A percentile compares a stretch with the other conserved stretches of the same genome.
Evolutionary conservation across 164 flowering plant species (phyloP).

Genomic region (Berberis vulgaris): DNA sequence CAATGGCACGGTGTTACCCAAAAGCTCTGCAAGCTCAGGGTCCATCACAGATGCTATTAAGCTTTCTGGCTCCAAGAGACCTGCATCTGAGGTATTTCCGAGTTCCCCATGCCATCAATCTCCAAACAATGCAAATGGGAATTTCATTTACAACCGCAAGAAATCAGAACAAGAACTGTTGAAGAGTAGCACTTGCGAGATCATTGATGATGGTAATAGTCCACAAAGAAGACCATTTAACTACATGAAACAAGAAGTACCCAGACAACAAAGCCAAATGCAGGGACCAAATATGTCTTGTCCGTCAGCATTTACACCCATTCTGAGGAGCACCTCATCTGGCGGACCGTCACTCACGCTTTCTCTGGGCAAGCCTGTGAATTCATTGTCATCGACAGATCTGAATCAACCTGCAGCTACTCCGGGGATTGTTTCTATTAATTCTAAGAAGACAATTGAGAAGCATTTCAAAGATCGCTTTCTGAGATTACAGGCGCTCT

Average conservation of each 20-base stretch:
- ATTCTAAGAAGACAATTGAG: constrained; percentile 15
- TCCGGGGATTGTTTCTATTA: constrained; percentile 9
- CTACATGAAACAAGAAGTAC: neutral
- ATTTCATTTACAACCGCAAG: constrained; percentile 72
- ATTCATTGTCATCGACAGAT: constrained; percentile 18
- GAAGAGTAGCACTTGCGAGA: constrained; percentile 22
- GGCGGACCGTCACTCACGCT: constrained; percentile 27
- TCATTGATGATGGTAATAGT: constrained; percentile 14
- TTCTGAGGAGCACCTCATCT: constrained; percentile 21
- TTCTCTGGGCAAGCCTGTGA: constrained; percentile 22
- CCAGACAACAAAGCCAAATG: constrained; percentile 18
- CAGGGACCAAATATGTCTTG: constrained; percentile 21
- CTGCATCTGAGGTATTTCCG: constrained; percentile 23
- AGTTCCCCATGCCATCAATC: constrained; percentile 16
- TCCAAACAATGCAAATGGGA: constrained; percentile 26
- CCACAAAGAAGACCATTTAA: constrained; percentile 3
- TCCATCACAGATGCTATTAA: constrained; percentile 17
- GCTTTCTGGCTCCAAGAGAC: constrained; percentile 49
- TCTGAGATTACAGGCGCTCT: constrained; percentile 36
- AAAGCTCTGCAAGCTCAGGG: constrained; percentile 20
- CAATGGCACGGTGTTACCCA: constrained; percentile 26
- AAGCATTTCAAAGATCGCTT: constrained; percentile 56
- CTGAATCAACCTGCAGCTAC: constrained; percentile 14
- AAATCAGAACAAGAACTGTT: constrained; percentile 45
- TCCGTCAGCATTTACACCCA: constrained; percentile 29